Conservation (phyloP, 768 basidiomycete species). For the Multifurca ochricompacta region DNA sequence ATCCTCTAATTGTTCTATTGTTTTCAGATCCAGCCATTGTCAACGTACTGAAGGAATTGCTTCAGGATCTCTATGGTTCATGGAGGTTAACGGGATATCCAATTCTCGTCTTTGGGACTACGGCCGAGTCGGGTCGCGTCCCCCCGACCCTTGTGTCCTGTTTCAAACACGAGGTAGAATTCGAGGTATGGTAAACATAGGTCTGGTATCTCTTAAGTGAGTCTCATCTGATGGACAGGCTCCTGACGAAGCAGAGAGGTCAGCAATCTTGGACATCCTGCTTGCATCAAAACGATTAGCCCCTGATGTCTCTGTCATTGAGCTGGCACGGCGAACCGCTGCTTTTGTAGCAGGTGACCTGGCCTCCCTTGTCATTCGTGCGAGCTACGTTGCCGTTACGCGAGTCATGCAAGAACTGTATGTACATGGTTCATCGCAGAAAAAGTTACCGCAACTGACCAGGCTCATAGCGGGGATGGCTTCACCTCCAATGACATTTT, state of each 20-base stretch:
- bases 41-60: conserved; percentile 53
- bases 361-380: conserved; percentile 53
- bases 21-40: conserved; percentile 50
- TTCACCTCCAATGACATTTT: conserved; percentile 25
- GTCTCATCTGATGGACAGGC: conserved; percentile 40
- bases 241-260: conserved; percentile 69
- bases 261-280: conserved; percentile 46
- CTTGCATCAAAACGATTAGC: conserved; percentile 39
- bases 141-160: conserved; percentile 53
- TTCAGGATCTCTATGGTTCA: conserved; percentile 44
- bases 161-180: conserved; percentile 80
- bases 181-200: conserved; percentile 48
- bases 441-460: not conserved
- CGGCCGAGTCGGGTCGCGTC: conserved; percentile 55
- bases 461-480: conserved; percentile 20
- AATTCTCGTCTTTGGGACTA: conserved; percentile 68
- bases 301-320: conserved; percentile 69
- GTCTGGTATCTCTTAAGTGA: not conserved
- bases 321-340: conserved; percentile 80
- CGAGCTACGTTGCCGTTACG: conserved; percentile 47
- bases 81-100: conserved; percentile 63
- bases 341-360: conserved; percentile 83
- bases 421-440: not conserved
- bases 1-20: not conserved
- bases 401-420: conserved; percentile 29